A percentile compares a stretch with the other conserved stretches of the same genome.
Conservation (phyloP, 2,329 filamentous ascomycete genomes). For the Sordariomycetes sp. region DNA sequence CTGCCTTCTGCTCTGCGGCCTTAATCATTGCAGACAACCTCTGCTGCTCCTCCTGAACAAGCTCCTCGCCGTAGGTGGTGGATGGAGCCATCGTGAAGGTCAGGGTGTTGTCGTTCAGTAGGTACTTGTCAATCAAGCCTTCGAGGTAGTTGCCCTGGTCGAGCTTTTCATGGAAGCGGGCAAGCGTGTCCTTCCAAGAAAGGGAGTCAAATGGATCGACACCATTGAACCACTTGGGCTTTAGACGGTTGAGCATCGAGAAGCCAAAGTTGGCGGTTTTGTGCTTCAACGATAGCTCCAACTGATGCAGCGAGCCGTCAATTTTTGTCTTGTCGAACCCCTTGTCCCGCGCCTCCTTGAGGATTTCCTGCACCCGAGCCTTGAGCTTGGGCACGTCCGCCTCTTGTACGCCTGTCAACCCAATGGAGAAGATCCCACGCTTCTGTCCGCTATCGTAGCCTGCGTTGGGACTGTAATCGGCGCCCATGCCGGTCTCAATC, state of each 20-base stretch:
- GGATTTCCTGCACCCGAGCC: constrained; percentile 60
- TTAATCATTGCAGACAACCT: constrained; percentile 68
- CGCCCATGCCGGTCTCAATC: constrained; percentile 82
- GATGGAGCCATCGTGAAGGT: constrained; percentile 94
- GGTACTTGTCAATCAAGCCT: constrained; percentile 76
- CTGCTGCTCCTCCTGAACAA: constrained; percentile 67
- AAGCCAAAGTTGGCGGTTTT: constrained; percentile 95
- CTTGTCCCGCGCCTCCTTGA: constrained; percentile 59
- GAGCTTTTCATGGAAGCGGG: constrained; percentile 70
- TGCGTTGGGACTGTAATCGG: constrained; percentile 90
- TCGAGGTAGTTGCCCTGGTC: constrained; percentile 75
- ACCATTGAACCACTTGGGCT: constrained; percentile 92
- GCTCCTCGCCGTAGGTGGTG: constrained; percentile 60
- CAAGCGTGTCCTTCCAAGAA: constrained; percentile 83
- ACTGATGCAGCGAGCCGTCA: constrained; percentile 84
- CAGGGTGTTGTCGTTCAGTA: constrained; percentile 77
- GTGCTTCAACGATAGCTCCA: constrained; percentile 89
- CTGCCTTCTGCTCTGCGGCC: constrained; percentile 57
- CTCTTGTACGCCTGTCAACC: constrained; percentile 80
- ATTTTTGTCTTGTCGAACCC: constrained; percentile 89
- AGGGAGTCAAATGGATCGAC: constrained; percentile 86
- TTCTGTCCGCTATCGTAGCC: constrained; percentile 77
- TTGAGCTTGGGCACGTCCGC: constrained; percentile 71
- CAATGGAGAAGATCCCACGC: constrained; percentile 79
- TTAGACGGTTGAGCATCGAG: constrained; percentile 77